phyloP scores from a whole-genome alignment of 129 eudicot genomes.

The Tagetes erecta region DNA sequence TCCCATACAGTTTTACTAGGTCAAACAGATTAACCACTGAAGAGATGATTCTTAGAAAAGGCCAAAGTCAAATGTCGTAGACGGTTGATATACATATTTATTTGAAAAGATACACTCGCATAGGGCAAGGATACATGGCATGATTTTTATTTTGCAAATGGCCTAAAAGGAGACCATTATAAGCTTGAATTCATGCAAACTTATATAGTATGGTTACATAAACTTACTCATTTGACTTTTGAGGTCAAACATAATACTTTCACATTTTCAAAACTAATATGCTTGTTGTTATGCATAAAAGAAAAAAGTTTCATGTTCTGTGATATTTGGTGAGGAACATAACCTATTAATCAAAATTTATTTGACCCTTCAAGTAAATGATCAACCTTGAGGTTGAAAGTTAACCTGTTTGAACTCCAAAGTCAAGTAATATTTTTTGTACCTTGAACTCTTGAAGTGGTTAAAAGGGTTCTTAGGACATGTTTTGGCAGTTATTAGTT shows the following conservation, averaged over 20 bases:
- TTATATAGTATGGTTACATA: conserved; percentile 10
- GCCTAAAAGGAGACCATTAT: conserved; percentile 12
- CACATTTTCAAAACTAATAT: background rate
- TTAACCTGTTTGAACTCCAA: background rate
- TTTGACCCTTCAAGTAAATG: background rate
- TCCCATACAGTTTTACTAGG: conserved; percentile 10
- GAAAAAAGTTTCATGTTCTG: background rate
- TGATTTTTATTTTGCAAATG: background rate
- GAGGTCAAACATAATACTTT: conserved; percentile 12
- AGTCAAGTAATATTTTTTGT: background rate
- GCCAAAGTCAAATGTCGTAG: conserved; percentile 6
- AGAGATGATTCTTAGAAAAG: conserved; percentile 17
- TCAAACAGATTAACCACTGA: background rate
- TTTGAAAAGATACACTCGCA: background rate
- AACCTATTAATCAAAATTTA: background rate
- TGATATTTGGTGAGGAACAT: background rate
- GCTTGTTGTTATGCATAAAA: background rate
- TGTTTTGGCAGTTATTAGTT: background rate
- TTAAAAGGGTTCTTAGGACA: background rate
- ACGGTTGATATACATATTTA: background rate
- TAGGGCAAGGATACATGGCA: conserved; percentile 16
- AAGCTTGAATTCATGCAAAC: conserved; percentile 18
- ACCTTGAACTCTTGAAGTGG: background rate
- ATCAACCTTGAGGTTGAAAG: background rate
- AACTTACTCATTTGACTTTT: background rate